phyloP scores from a whole-genome alignment of 306 rosid genomes.

The Alnus glutinosa region DNA sequence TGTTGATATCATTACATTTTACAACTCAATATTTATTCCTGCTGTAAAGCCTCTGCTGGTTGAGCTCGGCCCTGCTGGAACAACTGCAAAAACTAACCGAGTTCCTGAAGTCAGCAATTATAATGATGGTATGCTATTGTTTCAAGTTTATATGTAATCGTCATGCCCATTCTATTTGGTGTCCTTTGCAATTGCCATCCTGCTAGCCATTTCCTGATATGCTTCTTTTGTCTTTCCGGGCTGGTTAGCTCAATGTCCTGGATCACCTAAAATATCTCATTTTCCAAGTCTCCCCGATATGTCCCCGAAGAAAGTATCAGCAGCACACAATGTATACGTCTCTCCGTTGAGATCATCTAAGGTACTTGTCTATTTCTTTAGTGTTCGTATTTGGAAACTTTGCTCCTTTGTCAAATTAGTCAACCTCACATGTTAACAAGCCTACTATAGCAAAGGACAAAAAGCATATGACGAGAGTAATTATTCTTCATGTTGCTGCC shows the following conservation, averaged over 20 bases:
- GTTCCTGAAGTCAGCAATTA: conserved; percentile 65
- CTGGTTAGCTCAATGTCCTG: conserved; percentile 76
- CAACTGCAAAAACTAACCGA: conserved; percentile 49
- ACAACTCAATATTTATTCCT: conserved; percentile 87
- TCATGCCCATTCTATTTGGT: conserved; percentile 7
- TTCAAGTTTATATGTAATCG: conserved; percentile 7
- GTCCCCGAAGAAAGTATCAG: conserved; percentile 98
- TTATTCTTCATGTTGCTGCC: background rate
- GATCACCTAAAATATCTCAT: conserved; percentile 86
- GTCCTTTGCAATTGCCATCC: conserved; percentile 14
- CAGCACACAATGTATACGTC: conserved; percentile 89
- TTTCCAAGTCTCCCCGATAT: conserved; percentile 97
- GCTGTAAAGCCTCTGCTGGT: conserved; percentile 82
- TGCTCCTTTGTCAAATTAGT: background rate
- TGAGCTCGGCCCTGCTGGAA: conserved; percentile 82
- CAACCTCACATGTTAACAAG: conserved; percentile 5
- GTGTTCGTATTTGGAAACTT: conserved; percentile 5
- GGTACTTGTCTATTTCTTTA: conserved; percentile 50
- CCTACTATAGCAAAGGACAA: conserved; percentile 14
- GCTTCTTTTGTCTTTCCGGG: conserved; percentile 26
- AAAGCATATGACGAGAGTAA: background rate
- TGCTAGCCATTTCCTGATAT: conserved; percentile 28
- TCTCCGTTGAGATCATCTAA: conserved; percentile 95
- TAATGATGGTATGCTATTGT: conserved; percentile 57
- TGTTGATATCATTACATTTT: conserved; percentile 84